These are phyloP conservation scores for Pterula multifida DNA, from an alignment of 1,284 basidiomycete genomes.

Conservation along the genomic window DNA sequence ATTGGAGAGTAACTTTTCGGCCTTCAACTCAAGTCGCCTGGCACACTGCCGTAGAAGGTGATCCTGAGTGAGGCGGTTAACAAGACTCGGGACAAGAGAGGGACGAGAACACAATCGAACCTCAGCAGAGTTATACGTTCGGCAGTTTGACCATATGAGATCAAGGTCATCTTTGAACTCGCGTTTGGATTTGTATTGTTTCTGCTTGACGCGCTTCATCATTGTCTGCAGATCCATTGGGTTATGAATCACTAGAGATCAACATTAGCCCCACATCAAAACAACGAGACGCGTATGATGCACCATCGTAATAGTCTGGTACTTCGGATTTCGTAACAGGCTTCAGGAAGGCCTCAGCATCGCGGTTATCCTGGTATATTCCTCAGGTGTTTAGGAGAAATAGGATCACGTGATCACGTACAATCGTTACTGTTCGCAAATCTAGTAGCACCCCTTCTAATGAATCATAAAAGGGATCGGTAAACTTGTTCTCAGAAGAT, in stretches of 20 bases:
- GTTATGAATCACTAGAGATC: slow-evolving; percentile 68
- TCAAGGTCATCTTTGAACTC: slow-evolving; percentile 92
- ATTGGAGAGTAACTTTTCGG: slow-evolving; percentile 75
- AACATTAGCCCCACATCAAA: slow-evolving; percentile 7
- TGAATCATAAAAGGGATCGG: slow-evolving; percentile 87
- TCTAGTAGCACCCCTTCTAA: slow-evolving; percentile 80
- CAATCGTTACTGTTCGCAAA: slow-evolving; percentile 68
- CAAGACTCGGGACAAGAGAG: background rate
- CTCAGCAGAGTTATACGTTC: slow-evolving; percentile 84
- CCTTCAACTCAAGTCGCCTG: slow-evolving; percentile 64
- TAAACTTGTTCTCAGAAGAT: slow-evolving; percentile 56
- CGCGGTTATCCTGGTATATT: slow-evolving; percentile 64
- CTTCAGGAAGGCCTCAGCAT: slow-evolving; percentile 81
- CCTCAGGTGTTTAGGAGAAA: slow-evolving; percentile 11
- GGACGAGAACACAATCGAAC: slow-evolving; percentile 35
- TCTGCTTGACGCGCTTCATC: slow-evolving; percentile 83
- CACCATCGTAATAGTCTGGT: slow-evolving; percentile 84
- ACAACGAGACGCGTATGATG: slow-evolving; percentile 18
- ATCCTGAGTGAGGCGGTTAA: slow-evolving; percentile 21
- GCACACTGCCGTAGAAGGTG: slow-evolving; percentile 80
- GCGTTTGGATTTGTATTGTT: slow-evolving; percentile 86
- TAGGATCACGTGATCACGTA: slow-evolving; percentile 24
- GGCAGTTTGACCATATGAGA: slow-evolving; percentile 95
- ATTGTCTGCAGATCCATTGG: slow-evolving; percentile 95
- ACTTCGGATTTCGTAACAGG: slow-evolving; percentile 81